These are phyloP conservation scores for Claviceps spartinae DNA, from an alignment of 2,329 filamentous ascomycete genomes.

Conservation along the genomic window DNA sequence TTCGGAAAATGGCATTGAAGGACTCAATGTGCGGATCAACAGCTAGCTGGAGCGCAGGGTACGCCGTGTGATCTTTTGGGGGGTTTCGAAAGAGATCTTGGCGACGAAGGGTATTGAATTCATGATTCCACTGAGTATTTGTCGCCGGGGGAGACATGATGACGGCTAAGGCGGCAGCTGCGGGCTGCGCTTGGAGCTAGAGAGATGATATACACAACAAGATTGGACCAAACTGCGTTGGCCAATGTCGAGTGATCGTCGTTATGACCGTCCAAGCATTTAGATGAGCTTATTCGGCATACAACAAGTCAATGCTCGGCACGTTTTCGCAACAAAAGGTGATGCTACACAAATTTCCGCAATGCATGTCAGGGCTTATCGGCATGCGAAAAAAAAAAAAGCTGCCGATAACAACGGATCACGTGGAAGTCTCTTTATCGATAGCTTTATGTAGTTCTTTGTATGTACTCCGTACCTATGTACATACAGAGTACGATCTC, in stretches of 20 bases:
- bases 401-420: slow-evolving; percentile 12
- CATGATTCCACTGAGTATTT: slow-evolving; percentile 63
- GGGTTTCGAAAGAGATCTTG: slow-evolving; percentile 83
- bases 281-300: background rate
- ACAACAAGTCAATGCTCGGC: slow-evolving; percentile 1
- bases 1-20: slow-evolving; percentile 80
- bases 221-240: background rate
- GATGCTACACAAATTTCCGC: slow-evolving; percentile 15
- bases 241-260: background rate
- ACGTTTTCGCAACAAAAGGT: slow-evolving; percentile 9
- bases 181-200: background rate
- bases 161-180: slow-evolving; percentile 1
- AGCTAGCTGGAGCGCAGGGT: slow-evolving; percentile 73
- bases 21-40: slow-evolving; percentile 87
- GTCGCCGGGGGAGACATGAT: slow-evolving; percentile 45
- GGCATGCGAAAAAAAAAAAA: slow-evolving; percentile 16
- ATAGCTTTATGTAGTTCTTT: slow-evolving; percentile 5
- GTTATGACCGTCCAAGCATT: background rate
- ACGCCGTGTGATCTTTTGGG: slow-evolving; percentile 75
- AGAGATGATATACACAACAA: background rate
- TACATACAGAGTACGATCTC: background rate
- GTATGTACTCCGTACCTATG: background rate
- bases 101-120: slow-evolving; percentile 74
- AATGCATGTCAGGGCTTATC: slow-evolving; percentile 5
- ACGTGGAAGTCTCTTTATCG: slow-evolving; percentile 13